These are phyloP conservation scores for Exsudoporus frostii DNA, from an alignment of 768 basidiomycete genomes.

Conservation along the genomic window DNA sequence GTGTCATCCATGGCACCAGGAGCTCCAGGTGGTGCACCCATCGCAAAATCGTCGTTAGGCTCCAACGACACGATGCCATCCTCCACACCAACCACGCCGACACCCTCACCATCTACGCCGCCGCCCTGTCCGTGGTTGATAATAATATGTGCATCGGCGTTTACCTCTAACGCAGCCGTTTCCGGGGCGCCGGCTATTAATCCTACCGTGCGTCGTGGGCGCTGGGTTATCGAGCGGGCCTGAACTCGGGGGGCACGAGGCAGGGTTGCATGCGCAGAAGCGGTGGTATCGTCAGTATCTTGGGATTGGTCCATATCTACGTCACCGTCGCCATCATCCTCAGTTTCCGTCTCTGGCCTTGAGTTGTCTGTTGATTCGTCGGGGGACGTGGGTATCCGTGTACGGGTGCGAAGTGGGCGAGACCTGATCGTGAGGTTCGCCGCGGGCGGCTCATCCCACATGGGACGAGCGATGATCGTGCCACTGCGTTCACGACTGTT, in stretches of 20 bases:
- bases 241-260: constrained; percentile 27
- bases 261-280: constrained; percentile 29
- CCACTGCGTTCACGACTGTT: constrained; percentile 68
- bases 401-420: constrained; percentile 31
- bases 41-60: constrained; percentile 83
- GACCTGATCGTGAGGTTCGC: constrained; percentile 25
- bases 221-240: constrained; percentile 33
- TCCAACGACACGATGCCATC: constrained; percentile 76
- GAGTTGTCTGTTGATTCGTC: constrained; percentile 48
- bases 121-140: constrained; percentile 45
- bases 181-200: constrained; percentile 41
- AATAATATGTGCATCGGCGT: constrained; percentile 49
- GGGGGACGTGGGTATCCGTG: constrained; percentile 37
- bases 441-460: constrained; percentile 47
- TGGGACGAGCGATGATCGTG: constrained; percentile 64
- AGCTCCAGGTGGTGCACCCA: constrained; percentile 90
- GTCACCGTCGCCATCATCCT: constrained; percentile 65
- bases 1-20: constrained; percentile 67
- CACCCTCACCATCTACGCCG: constrained; percentile 40
- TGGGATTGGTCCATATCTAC: constrained; percentile 48
- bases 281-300: constrained; percentile 32
- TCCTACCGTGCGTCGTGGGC: constrained; percentile 44
- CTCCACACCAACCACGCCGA: constrained; percentile 51
- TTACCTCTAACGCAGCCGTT: constrained; percentile 36
- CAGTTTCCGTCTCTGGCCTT: constrained; percentile 71